Evolutionary conservation across 345 rosid genomes (phyloP).

Genomic region (Diplotaxis tenuifolia): DNA sequence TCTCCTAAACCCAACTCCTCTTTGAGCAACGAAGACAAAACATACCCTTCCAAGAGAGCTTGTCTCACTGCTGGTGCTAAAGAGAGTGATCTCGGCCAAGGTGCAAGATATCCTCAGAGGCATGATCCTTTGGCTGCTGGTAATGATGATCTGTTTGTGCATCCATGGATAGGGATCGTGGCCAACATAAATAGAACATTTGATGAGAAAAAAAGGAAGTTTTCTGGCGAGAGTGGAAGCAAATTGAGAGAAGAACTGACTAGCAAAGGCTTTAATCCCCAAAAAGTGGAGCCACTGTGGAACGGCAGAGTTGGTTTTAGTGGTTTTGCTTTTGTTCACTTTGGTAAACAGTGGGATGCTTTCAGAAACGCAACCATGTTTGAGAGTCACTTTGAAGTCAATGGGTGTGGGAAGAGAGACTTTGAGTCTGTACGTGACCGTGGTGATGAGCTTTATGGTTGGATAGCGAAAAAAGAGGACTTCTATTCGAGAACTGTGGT

Average conservation of each 20-base stretch:
- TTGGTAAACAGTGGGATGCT: slow-evolving; percentile 66
- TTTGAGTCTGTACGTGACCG: slow-evolving; percentile 27
- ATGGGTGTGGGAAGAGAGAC: slow-evolving; percentile 50
- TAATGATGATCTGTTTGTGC: slow-evolving; percentile 42
- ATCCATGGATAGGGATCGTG: slow-evolving; percentile 73
- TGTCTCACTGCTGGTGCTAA: slow-evolving; percentile 10
- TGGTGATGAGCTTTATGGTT: slow-evolving; percentile 57
- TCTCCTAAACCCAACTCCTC: background rate
- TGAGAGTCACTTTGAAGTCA: slow-evolving; percentile 49
- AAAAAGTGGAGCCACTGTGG: slow-evolving; percentile 63
- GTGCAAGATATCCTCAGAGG: slow-evolving; percentile 24
- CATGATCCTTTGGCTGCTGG: background rate
- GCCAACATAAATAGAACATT: slow-evolving; percentile 52
- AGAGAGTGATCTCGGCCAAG: slow-evolving; percentile 5
- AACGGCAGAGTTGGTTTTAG: slow-evolving; percentile 45
- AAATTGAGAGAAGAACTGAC: slow-evolving; percentile 47
- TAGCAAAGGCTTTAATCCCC: slow-evolving; percentile 59
- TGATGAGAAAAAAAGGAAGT: slow-evolving; percentile 32
- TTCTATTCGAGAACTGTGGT: slow-evolving; percentile 35
- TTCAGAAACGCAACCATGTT: slow-evolving; percentile 55
- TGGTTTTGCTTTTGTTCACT: slow-evolving; percentile 65
- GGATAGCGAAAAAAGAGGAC: slow-evolving; percentile 74
- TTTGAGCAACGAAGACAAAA: background rate
- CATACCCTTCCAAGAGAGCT: slow-evolving; percentile 19
- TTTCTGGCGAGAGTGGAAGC: slow-evolving; percentile 60